Evolutionary conservation across 1,139 yeast species (phyloP).

Genomic region (Meyerozyma smithsonii): DNA sequence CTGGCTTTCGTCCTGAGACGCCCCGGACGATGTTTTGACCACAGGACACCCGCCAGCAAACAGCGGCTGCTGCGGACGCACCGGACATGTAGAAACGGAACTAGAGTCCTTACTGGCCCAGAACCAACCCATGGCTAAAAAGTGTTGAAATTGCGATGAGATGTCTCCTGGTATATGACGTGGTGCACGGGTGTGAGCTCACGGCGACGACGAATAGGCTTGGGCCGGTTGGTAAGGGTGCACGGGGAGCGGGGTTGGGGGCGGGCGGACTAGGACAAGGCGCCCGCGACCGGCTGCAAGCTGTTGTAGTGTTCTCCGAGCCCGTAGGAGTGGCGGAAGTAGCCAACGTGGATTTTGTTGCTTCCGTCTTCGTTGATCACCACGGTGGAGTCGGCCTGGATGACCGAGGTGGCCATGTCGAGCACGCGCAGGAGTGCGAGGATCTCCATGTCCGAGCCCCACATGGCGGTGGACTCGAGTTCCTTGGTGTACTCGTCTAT

Average conservation of each 20-base stretch:
- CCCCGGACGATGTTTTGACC: conserved; percentile 17
- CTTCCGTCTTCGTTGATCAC: conserved; percentile 50
- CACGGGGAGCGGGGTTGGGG: too few species aligned
- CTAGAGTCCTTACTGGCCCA: conserved; percentile 49
- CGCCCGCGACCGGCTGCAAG: conserved; percentile 29
- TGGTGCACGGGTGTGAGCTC: background rate
- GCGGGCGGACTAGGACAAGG: too few species aligned
- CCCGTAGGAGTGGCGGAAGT: conserved; percentile 80
- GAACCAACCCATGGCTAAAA: conserved; percentile 69
- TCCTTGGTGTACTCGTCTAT: conserved; percentile 66
- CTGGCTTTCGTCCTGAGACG: conserved; percentile 7
- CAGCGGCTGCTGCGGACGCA: conserved; percentile 4
- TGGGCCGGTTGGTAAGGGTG: too few species aligned
- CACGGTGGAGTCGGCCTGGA: conserved; percentile 69
- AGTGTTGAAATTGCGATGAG: background rate
- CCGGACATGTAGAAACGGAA: conserved; percentile 5
- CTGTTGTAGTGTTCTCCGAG: conserved; percentile 96
- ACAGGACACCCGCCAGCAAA: conserved; percentile 28
- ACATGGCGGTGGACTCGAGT: conserved; percentile 70
- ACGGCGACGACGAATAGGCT: background rate
- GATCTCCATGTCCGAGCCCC: conserved; percentile 97
- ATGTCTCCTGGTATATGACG: background rate
- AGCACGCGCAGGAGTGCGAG: conserved; percentile 68
- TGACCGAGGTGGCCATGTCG: conserved; percentile 67
- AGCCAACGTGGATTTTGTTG: conserved; percentile 61